These are phyloP conservation scores for Pharus latifolius DNA, from an alignment of 176 grass and related monocot species.

Conservation along the genomic window DNA sequence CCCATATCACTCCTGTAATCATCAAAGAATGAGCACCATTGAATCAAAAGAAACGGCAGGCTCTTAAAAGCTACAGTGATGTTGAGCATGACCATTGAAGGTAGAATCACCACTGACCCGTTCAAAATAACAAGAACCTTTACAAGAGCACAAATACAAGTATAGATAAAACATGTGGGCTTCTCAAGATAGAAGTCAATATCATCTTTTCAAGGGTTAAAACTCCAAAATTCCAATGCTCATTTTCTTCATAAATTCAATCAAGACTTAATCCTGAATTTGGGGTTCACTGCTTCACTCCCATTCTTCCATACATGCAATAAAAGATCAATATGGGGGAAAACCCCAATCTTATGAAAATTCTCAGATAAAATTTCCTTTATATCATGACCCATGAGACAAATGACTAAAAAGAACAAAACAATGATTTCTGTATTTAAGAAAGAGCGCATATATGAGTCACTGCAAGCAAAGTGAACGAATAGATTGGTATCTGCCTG, in stretches of 20 bases:
- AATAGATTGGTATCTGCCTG: background rate
- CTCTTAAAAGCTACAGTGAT: slow-evolving; percentile 5
- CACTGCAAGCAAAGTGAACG: slow-evolving; percentile 5
- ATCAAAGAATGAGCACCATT: slow-evolving; percentile 17
- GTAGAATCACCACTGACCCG: no score
- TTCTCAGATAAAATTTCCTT: background rate
- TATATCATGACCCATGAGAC: slow-evolving; percentile 2
- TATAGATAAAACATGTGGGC: no score
- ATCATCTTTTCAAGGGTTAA: background rate
- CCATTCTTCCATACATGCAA: background rate
- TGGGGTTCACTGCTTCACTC: background rate
- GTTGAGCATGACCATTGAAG: background rate
- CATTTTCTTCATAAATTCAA: slow-evolving; percentile 3
- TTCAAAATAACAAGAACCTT: background rate
- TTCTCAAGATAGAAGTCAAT: background rate
- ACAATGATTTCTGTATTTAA: no score
- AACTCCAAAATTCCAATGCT: slow-evolving; percentile 9
- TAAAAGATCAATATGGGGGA: background rate
- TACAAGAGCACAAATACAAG: no score
- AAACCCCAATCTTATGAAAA: background rate
- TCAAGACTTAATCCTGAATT: background rate
- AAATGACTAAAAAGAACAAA: background rate
- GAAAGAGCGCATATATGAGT: background rate
- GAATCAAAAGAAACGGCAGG: slow-evolving; percentile 8
- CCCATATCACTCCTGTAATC: slow-evolving; percentile 63